Evolutionary conservation across 2,329 filamentous ascomycete genomes (phyloP).

Genomic region (Neonectria neomacrospora): DNA sequence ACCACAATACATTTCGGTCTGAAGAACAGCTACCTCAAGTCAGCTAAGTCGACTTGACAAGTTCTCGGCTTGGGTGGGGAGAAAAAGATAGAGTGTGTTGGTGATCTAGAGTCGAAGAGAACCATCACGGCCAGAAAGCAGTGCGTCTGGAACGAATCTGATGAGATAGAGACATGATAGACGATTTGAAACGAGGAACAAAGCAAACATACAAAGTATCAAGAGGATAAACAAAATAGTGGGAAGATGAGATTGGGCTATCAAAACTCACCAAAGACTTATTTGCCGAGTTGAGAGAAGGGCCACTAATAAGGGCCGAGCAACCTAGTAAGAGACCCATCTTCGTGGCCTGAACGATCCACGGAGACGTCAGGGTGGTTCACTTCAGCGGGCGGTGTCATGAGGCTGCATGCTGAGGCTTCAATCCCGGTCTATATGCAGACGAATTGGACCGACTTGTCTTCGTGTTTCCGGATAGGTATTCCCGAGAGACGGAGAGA

Average conservation of each 20-base stretch:
- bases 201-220: background rate
- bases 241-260: background rate
- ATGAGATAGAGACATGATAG: background rate
- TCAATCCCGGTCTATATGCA: background rate
- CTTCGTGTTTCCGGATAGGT: background rate
- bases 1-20: background rate
- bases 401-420: background rate
- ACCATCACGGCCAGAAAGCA: background rate
- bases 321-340: conserved; percentile 25
- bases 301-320: conserved; percentile 4
- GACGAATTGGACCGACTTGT: background rate
- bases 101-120: background rate
- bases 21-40: background rate
- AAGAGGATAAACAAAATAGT: background rate
- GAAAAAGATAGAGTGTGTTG: conserved; percentile 5
- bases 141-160: background rate
- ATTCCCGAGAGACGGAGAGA: background rate
- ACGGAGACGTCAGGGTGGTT: conserved; percentile 19
- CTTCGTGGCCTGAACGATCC: conserved; percentile 10
- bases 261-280: conserved; percentile 5
- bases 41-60: background rate
- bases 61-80: background rate
- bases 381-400: background rate
- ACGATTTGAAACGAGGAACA: background rate
- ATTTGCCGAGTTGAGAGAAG: background rate